Conservation (phyloP, 345 rosid genomes). For the Geranium brycei region DNA sequence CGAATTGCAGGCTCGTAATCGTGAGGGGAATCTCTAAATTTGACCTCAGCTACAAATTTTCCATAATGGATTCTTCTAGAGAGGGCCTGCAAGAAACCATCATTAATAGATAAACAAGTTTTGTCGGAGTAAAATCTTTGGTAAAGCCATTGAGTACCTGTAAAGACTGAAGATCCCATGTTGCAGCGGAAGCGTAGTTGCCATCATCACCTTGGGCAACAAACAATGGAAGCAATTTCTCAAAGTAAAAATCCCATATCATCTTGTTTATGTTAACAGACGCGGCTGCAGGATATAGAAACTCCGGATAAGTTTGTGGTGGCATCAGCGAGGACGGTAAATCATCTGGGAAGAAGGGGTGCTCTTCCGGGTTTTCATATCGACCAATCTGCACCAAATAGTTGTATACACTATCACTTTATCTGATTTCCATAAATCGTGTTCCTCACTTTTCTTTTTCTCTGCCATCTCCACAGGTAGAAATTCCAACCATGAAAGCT, state of each 20-base stretch:
- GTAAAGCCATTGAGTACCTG: slow-evolving; percentile 31
- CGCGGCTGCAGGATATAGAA: slow-evolving; percentile 48
- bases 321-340: slow-evolving; percentile 37
- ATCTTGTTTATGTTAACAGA: slow-evolving; percentile 48
- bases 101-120: not conserved
- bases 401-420: no score
- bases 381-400: slow-evolving; percentile 45
- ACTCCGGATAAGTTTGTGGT: slow-evolving; percentile 25
- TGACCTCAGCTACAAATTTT: slow-evolving; percentile 79
- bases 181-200: slow-evolving; percentile 57
- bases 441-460: not conserved
- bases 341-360: slow-evolving; percentile 59
- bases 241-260: slow-evolving; percentile 57
- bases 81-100: slow-evolving; percentile 38
- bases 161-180: slow-evolving; percentile 55
- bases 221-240: slow-evolving; percentile 59
- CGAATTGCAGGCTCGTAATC: slow-evolving; percentile 65
- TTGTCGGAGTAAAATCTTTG: not conserved
- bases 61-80: slow-evolving; percentile 87
- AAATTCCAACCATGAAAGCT: no score
- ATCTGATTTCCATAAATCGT: no score
- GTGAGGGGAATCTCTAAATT: slow-evolving; percentile 50
- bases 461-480: no score
- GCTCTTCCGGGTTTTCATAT: slow-evolving; percentile 69
- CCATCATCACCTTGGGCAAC: slow-evolving; percentile 64